phyloP scores from a whole-genome alignment of 176 grass and related monocot species.

The Bonia amplexicaulis region DNA sequence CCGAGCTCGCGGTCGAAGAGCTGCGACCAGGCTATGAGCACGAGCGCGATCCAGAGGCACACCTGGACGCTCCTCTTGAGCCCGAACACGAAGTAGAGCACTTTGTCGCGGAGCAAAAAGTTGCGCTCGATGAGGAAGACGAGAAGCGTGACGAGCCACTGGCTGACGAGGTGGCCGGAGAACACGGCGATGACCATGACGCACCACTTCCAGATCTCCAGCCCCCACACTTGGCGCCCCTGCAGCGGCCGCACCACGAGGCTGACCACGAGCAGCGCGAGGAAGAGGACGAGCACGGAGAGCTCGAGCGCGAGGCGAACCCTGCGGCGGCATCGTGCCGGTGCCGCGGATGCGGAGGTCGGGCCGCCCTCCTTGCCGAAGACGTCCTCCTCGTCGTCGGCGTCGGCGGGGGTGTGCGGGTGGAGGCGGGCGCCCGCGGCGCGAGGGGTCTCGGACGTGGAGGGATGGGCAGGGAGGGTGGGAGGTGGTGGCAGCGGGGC shows the following conservation, averaged over 20 bases:
- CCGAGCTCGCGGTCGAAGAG: conserved; percentile 49
- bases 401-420: conserved; percentile 49
- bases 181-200: conserved; percentile 72
- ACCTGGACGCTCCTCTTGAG: conserved; percentile 74
- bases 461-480: neutral
- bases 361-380: conserved; percentile 43
- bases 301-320: conserved; percentile 37
- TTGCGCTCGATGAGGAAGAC: conserved; percentile 89
- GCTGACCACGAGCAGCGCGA: conserved; percentile 63
- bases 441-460: conserved; percentile 30
- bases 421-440: conserved; percentile 32
- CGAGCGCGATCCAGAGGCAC: conserved; percentile 68
- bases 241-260: conserved; percentile 43
- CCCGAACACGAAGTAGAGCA: conserved; percentile 92
- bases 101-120: conserved; percentile 87
- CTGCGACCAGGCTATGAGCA: conserved; percentile 70
- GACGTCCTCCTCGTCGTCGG: conserved; percentile 70
- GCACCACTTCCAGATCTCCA: conserved; percentile 96
- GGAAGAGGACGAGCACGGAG: conserved; percentile 56
- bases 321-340: conserved; percentile 41
- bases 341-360: neutral
- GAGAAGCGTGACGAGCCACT: conserved; percentile 49
- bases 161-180: conserved; percentile 74
- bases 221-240: conserved; percentile 44
- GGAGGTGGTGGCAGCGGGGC: no score